phyloP scores from a whole-genome alignment of 495 filamentous ascomycete genomes.

The Tuber melanosporum region DNA sequence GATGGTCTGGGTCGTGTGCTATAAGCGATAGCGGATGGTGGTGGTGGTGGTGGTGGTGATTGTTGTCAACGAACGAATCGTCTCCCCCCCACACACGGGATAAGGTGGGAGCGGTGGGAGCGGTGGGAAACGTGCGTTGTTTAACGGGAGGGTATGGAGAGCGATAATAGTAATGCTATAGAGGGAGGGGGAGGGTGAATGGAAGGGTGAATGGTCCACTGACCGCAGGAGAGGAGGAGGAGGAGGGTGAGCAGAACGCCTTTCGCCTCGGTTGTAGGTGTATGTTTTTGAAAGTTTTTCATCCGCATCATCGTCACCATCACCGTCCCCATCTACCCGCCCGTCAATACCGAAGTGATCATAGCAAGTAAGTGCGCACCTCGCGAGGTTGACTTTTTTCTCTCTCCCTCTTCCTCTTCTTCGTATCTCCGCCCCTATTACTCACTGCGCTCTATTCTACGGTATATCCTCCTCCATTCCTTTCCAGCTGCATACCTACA shows the following conservation, averaged over 20 bases:
- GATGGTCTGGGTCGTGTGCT: background rate
- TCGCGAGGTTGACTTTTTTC: constrained; percentile 6
- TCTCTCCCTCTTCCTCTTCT: constrained; percentile 2
- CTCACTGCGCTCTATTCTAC: background rate
- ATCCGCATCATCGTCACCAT: background rate
- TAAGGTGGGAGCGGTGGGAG: background rate
- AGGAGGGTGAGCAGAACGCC: background rate
- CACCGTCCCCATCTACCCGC: background rate
- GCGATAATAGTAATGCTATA: constrained; percentile 2
- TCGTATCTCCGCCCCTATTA: constrained; percentile 7
- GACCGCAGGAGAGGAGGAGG: background rate
- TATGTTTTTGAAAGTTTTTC: background rate
- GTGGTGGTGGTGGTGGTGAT: background rate
- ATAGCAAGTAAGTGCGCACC: background rate
- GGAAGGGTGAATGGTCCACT: background rate
- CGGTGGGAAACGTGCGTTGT: background rate
- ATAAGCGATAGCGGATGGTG: background rate
- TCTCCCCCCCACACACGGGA: background rate
- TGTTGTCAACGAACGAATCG: background rate
- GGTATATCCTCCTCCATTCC: background rate
- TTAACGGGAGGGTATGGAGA: background rate
- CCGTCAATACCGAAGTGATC: background rate
- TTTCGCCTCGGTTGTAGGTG: background rate
- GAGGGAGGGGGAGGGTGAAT: background rate
- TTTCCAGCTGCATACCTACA: background rate